phyloP scores from a whole-genome alignment of 2,329 filamentous ascomycete genomes.

The Exophiala alcalophila region DNA sequence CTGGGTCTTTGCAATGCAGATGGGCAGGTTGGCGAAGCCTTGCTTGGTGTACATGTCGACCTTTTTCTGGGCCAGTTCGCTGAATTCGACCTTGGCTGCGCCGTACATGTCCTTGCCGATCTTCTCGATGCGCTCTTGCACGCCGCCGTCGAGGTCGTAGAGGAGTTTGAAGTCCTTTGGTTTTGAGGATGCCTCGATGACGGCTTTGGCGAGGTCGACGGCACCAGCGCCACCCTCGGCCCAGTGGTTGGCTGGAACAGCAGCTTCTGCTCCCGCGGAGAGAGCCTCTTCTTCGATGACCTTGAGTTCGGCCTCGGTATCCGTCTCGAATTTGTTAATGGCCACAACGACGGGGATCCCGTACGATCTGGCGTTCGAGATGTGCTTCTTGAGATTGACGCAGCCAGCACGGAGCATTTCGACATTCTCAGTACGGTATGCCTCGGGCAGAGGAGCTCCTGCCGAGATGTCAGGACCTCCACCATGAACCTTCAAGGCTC shows the following conservation, averaged over 20 bases:
- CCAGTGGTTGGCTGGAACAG: constrained; percentile 94
- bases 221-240: constrained; percentile 90
- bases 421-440: constrained; percentile 91
- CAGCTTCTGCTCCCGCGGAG: constrained; percentile 87
- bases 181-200: constrained; percentile 78
- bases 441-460: constrained; percentile 76
- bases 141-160: constrained; percentile 73
- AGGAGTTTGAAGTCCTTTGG: constrained; percentile 84
- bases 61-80: constrained; percentile 91
- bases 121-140: constrained; percentile 84
- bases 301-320: constrained; percentile 86
- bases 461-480: constrained; percentile 91
- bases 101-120: constrained; percentile 96
- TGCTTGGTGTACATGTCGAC: constrained; percentile 91
- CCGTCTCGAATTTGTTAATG: constrained; percentile 93
- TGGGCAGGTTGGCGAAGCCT: constrained; percentile 87
- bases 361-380: constrained; percentile 81
- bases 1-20: constrained; percentile 97
- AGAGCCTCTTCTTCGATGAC: constrained; percentile 88
- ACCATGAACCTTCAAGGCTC: constrained; percentile 94
- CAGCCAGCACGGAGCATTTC: constrained; percentile 87
- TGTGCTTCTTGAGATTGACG: constrained; percentile 93
- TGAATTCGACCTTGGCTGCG: constrained; percentile 84
- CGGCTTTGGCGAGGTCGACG: constrained; percentile 79
- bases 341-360: constrained; percentile 93